These are phyloP conservation scores for Cicer judaicum DNA, from an alignment of 306 rosid species.

Conservation along the genomic window DNA sequence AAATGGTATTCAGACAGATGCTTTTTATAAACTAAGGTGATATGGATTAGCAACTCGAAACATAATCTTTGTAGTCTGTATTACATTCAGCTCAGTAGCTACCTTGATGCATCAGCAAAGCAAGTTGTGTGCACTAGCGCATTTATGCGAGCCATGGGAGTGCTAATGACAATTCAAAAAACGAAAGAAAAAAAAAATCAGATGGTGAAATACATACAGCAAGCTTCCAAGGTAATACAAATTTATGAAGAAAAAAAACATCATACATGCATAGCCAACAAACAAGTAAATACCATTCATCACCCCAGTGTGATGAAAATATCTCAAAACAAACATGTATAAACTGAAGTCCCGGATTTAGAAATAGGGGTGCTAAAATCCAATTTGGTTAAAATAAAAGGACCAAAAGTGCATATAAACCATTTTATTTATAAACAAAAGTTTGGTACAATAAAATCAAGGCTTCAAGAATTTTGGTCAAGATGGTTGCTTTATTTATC, in stretches of 20 bases:
- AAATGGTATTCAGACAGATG: not conserved
- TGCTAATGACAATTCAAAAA: conserved; percentile 49
- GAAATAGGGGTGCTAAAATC: no score
- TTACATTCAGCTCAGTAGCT: conserved; percentile 46
- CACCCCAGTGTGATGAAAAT: conserved; percentile 23
- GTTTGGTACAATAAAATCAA: conserved; percentile 6
- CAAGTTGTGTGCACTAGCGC: conserved; percentile 88
- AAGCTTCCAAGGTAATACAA: conserved; percentile 30
- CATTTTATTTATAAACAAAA: not conserved
- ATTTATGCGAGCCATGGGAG: conserved; percentile 84
- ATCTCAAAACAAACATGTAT: conserved; percentile 21
- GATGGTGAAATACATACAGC: conserved; percentile 35
- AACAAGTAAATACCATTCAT: conserved; percentile 28
- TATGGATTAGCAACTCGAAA: conserved; percentile 36
- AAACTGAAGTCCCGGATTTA: not conserved
- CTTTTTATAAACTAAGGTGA: conserved; percentile 21
- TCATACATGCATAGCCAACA: conserved; percentile 32
- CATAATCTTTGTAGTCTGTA: conserved; percentile 32
- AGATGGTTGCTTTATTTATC: conserved; percentile 7
- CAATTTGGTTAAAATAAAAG: no score
- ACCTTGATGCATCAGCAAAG: conserved; percentile 95
- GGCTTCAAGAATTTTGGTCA: conserved; percentile 30
- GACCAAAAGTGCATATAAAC: no score
- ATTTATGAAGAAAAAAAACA: conserved; percentile 27
- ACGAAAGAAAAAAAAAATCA: conserved; percentile 10